Conservation (phyloP, 441 rosid species). For the Jatropha podagrica region DNA sequence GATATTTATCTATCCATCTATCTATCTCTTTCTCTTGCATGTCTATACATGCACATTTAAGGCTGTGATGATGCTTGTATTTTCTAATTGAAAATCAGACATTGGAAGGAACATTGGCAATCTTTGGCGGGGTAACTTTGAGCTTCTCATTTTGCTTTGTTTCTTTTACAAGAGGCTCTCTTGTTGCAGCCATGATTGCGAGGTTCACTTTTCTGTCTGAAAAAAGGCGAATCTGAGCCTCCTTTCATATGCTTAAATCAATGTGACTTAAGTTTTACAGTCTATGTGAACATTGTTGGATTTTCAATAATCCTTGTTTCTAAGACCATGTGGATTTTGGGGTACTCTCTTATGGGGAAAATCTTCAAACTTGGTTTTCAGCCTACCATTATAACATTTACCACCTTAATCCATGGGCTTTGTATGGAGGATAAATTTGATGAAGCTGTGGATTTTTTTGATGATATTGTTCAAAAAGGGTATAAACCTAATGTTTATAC, state of each 20-base stretch:
- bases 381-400: too few relatives aligned
- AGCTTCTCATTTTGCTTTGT: background rate
- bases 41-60: background rate
- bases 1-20: background rate
- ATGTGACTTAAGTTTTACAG: too few relatives aligned
- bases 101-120: conserved; percentile 6
- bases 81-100: conserved; percentile 22
- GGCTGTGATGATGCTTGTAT: conserved; percentile 44
- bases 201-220: conserved; percentile 39
- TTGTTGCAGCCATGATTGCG: conserved; percentile 46
- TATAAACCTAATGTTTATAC: too few relatives aligned
- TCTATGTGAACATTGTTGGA: too few relatives aligned
- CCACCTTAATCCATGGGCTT: too few relatives aligned
- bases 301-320: too few relatives aligned
- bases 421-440: too few relatives aligned
- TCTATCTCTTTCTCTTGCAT: background rate
- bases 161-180: background rate
- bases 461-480: too few relatives aligned
- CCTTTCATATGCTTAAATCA: background rate
- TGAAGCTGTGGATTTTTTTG: too few relatives aligned
- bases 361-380: too few relatives aligned
- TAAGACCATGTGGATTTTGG: too few relatives aligned
- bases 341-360: too few relatives aligned
- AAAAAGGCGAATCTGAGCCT: conserved; percentile 73
- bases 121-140: conserved; percentile 48